Evolutionary conservation across 2,329 filamentous ascomycete genomes (phyloP), one percentile per base, ranked within the genome.

Genomic region (Torrubiella hemipterigena): DNA sequence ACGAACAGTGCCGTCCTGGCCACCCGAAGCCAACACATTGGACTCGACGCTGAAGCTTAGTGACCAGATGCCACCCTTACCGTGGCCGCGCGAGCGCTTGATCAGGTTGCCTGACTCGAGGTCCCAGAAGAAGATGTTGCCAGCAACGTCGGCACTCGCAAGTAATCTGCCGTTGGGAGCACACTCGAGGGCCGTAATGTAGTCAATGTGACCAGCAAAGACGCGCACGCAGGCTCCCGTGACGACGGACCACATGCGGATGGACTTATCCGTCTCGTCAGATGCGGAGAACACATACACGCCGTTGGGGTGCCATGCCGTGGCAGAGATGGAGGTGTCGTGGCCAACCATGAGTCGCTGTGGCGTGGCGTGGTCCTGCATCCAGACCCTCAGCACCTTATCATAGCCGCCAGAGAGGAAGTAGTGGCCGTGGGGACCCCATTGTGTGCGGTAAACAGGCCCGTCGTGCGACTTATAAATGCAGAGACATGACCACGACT

Each of bases 231-330:
- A 85, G 38, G 79, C 77, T 17, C 91, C 91, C 7, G 81, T 89
- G 9, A 76, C 71, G n/a, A 95, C 73, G 8, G 86, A 79, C 91
- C 91, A 98, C 89, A 98, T 96, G 18, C 91, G 79, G 20, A 96
- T 83, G 1, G 86, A 91, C 54, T 89, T 89, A 55, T 98, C 75
- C 6, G 67, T 72, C 48, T 77, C 87, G 42, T 82, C 82, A 10
- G 85, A 93, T 4, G 82, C 86, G 0, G 91, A 95, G 55, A 98
- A 95, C 27, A 95, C 65, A 46, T 96, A 98, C 6, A 81, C 75
- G 13, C 84, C 85, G 50, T 98, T 98, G 1, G 89, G 85, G 47
- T 98, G 91, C 77, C 91, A 98, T 11, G 81, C 69, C n/a, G 95
- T 68, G 26, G 78, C 77, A 31, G 93, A 93, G n/a, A 95, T 83